A percentile compares a stretch with the other conserved stretches of the same genome.
These are phyloP conservation scores for Paramyrothecium sp. DNA, from an alignment of 2,329 filamentous ascomycete species.

Conservation along the genomic window DNA sequence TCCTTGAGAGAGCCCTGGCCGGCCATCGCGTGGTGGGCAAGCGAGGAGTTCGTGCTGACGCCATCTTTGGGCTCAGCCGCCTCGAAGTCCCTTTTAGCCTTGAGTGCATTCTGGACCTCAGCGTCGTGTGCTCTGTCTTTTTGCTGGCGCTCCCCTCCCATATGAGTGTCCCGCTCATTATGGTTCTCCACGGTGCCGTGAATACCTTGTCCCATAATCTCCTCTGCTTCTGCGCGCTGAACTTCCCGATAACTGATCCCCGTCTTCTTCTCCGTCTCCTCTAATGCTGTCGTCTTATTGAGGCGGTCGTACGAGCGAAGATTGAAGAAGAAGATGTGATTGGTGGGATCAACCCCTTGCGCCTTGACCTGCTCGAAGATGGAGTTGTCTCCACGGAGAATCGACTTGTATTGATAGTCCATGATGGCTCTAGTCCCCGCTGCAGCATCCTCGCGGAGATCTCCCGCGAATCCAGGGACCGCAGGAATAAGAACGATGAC, in stretches of 20 bases:
- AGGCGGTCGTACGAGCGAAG: constrained; percentile 89
- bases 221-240: constrained; percentile 83
- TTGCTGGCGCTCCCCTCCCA: constrained; percentile 38
- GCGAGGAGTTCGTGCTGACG: constrained; percentile 37
- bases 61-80: constrained; percentile 37
- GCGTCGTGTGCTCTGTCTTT: constrained; percentile 30
- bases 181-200: constrained; percentile 53
- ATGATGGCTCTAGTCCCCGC: constrained; percentile 90
- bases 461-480: constrained; percentile 91
- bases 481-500: constrained; percentile 89
- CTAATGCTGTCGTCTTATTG: constrained; percentile 74
- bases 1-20: constrained; percentile 56
- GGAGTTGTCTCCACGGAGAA: constrained; percentile 85
- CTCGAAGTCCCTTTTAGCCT: constrained; percentile 54
- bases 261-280: constrained; percentile 74
- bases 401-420: constrained; percentile 98
- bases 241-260: constrained; percentile 84
- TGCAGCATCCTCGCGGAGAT: constrained; percentile 79
- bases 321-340: constrained; percentile 94
- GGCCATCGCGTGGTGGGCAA: constrained; percentile 82
- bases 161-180: constrained; percentile 46
- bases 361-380: constrained; percentile 77
- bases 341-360: constrained; percentile 70
- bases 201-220: constrained; percentile 77
- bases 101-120: constrained; percentile 33